These are phyloP conservation scores for Amaranthus hypochondriacus DNA, from an alignment of 148 eudicot species.

Conservation along the genomic window DNA sequence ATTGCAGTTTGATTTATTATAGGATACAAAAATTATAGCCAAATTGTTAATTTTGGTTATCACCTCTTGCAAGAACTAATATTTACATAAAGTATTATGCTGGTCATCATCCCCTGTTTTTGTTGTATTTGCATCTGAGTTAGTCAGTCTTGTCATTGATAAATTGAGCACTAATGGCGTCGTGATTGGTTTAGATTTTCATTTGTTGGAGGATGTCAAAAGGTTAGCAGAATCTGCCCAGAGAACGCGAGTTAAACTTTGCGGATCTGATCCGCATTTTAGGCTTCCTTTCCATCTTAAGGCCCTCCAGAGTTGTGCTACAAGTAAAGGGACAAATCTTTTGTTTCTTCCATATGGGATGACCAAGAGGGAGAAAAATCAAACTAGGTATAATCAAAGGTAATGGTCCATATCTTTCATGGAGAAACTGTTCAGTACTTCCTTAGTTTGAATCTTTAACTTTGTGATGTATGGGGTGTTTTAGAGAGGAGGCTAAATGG, in stretches of 20 bases:
- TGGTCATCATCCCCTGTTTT: no score
- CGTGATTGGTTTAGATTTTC: conserved; percentile 47
- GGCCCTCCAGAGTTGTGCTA: conserved; percentile 51
- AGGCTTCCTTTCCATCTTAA: conserved; percentile 60
- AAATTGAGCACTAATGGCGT: not conserved
- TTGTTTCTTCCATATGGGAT: conserved; percentile 64
- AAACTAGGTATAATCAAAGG: conserved; percentile 51
- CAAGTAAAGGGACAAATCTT: conserved; percentile 44
- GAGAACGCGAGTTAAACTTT: conserved; percentile 51
- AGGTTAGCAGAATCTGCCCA: conserved; percentile 88
- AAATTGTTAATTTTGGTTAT: not conserved
- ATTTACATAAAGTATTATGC: no score
- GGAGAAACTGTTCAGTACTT: no score
- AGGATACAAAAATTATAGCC: not conserved
- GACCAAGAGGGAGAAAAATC: conserved; percentile 66
- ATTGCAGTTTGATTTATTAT: not conserved
- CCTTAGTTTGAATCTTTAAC: no score
- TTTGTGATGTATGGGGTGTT: no score
- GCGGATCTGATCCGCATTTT: conserved; percentile 38
- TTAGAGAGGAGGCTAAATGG: no score
- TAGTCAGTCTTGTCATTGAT: not conserved
- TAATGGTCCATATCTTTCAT: conserved; percentile 7
- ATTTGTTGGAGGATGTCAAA: conserved; percentile 88
- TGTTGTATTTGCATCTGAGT: not conserved
- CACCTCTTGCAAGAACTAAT: no score